Evolutionary conservation across 164 flowering plant genomes (phyloP), one percentile per base, ranked within the genome.

Genomic region (Aristolochia contorta): DNA sequence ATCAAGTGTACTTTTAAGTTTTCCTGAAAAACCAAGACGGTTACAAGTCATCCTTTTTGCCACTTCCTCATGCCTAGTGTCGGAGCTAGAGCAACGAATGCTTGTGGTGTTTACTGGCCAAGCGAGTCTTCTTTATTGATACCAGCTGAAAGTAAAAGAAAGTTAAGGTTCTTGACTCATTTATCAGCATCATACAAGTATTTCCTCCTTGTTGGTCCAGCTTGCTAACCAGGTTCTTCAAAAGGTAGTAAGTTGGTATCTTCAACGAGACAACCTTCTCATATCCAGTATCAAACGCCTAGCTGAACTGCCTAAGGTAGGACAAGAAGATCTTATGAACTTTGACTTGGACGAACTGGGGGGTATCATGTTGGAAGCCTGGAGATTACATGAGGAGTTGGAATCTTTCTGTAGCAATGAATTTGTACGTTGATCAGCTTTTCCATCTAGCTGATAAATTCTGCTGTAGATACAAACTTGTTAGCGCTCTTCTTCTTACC

Each of bases 101-200:
- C 82, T 94, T 30, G 90, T 94, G 41, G 94, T 94, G 4, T 94
- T 94, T 69, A 89, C 97, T 46, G 99, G 99, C 61, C 99, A 91
- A 77, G 97, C 89, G 73, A 80, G 86, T 54, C 19, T 55, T 61
- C 48, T 54, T n/a, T 7, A 50, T 1, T 50, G 10, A 22, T n/a
- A n/a, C 22, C 14, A n/a, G 1, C 10, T 50, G 54, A n/a, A 50
- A 16, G 22, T 16, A 8, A 50, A n/a, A 6, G 13, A 53, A 53
- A 23, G 2, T 6, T 16, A 1, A 21, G 12, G 5, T 53, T 13
- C 30, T 56, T 16, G 45, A 22, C 18, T 16, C 16, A 24, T 30
- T 32, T 27, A 10, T 56, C 16, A 16, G 16, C 20, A 16, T 1
- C 58, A 24, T 56, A 54, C 16, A 21, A 9, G 24, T 20, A 9